Evolutionary conservation across 805 yeast species (phyloP).

Genomic region (Candida cerambycidarum): DNA sequence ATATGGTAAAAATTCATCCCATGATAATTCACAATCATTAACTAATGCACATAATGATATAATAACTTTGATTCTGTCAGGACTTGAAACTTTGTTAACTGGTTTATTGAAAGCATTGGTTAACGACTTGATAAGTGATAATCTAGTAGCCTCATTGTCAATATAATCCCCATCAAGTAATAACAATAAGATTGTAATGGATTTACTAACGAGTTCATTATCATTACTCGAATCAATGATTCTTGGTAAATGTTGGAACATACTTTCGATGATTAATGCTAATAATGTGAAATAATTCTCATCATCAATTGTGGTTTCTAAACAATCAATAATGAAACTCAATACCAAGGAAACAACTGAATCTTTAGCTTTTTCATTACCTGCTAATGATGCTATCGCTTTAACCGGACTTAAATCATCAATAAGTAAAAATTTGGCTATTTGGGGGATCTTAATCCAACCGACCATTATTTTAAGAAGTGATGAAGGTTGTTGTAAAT

Average conservation of each 20-base stretch:
- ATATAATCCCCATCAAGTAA: constrained; percentile 60
- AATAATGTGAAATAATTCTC: constrained; percentile 48
- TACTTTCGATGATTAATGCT: constrained; percentile 57
- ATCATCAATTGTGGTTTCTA: constrained; percentile 33
- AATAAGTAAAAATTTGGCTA: constrained; percentile 51
- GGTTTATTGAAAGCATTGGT: constrained; percentile 62
- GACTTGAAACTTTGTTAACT: constrained; percentile 46
- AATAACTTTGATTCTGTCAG: constrained; percentile 57
- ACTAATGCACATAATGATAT: constrained; percentile 57
- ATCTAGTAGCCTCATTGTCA: constrained; percentile 52
- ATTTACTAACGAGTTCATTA: constrained; percentile 50
- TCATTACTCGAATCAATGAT: constrained; percentile 43
- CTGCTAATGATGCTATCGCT: constrained; percentile 57
- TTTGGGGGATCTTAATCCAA: constrained; percentile 46
- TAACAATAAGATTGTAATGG: constrained; percentile 50
- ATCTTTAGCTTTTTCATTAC: constrained; percentile 61
- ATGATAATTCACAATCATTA: constrained; percentile 50
- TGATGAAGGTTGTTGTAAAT: constrained; percentile 80
- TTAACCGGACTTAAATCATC: constrained; percentile 55
- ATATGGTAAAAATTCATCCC: constrained; percentile 48
- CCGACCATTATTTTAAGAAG: constrained; percentile 62
- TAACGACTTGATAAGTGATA: constrained; percentile 54
- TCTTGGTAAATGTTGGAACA: constrained; percentile 51
- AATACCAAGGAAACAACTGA: constrained; percentile 57
- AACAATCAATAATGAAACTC: constrained; percentile 51